Percentiles rank a stretch among this genome's conserved stretches.
Conservation (phyloP, 306 rosid genomes). For the Gleditsia sinensis region DNA sequence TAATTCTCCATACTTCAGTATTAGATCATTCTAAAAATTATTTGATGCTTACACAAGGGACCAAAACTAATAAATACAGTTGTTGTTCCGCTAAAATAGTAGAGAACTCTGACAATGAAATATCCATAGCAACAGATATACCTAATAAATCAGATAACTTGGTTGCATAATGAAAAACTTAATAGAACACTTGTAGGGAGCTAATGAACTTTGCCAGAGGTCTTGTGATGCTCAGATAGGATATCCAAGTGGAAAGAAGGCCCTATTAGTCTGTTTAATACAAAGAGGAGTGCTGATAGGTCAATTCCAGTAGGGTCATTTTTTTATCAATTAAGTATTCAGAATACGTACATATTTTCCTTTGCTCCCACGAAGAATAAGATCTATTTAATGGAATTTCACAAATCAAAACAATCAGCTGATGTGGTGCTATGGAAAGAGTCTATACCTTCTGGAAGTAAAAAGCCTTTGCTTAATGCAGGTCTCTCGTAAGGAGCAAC, state of each 20-base stretch:
- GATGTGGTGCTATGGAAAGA: conserved; percentile 26
- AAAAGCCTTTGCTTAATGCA: conserved; percentile 94
- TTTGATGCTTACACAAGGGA: not conserved
- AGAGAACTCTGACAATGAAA: not conserved
- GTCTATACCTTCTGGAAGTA: conserved; percentile 88
- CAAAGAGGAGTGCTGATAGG: not conserved
- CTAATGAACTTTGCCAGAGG: not conserved
- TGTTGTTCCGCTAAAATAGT: not conserved
- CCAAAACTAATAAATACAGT: not conserved
- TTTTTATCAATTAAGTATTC: not conserved
- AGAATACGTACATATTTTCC: not conserved
- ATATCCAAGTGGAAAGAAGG: not conserved
- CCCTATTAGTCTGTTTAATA: conserved; percentile 11
- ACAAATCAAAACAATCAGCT: not conserved
- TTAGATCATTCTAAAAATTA: conserved; percentile 5
- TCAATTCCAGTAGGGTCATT: not conserved
- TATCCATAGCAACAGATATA: not conserved
- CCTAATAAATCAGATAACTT: not conserved
- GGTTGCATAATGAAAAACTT: not conserved
- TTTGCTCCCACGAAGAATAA: not conserved
- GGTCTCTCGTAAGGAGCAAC: conserved; percentile 99
- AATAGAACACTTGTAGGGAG: not conserved
- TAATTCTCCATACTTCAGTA: conserved; percentile 4
- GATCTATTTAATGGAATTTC: not conserved
- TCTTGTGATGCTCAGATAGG: not conserved